Evolutionary conservation across 2,329 filamentous ascomycete genomes (phyloP), one percentile per base, ranked within the genome.

Genomic region (Coniochaeta prunicola): DNA sequence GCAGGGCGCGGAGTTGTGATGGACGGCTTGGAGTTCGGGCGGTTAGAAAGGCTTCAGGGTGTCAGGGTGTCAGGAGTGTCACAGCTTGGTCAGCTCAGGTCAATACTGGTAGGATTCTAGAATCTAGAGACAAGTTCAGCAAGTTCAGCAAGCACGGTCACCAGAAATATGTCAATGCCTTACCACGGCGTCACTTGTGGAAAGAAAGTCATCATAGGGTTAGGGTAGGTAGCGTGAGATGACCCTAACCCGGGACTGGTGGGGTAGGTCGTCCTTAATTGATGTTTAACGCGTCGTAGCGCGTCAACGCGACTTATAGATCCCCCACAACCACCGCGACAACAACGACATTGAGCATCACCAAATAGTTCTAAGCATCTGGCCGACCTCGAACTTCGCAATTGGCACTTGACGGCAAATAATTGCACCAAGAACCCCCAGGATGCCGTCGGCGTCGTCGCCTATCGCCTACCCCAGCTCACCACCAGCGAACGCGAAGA

Each of bases 381-480:
- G 7, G 31, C 31, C 7, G 31, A 34, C 31, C 13, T 34, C 13
- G 7, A 34, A 34, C 13, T 34, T n/a, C n/a, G 31, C 31, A 13
- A 12, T 45, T 21, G 21, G 19, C 2, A 12, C 40, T 24, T 9
- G 5, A 21, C 40, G 21, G 12, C 40, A 24, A 21, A 8, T 45
- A 6, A 8, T 45, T 10, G 21, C 2, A 21, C 19, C 19, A 45
- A 45, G 9, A 9, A 24, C 6, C 8, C 40, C 19, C 45, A 50
- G 21, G 13, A 54, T 54, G 53, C 53, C 53, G 26, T 54, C 53
- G 33, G 53, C 21, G 12, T 54, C 53, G 17, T 54, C 53, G 7
- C 53, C 53, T 9, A 54, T 54, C 24, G 53, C 53, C 28, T 54
- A 34, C 53, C 53, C 53, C 8, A 54, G 53, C 30, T 54, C 53